These are phyloP conservation scores for Rubia balearica DNA, from an alignment of 305 asterid genomes.

Conservation along the genomic window DNA sequence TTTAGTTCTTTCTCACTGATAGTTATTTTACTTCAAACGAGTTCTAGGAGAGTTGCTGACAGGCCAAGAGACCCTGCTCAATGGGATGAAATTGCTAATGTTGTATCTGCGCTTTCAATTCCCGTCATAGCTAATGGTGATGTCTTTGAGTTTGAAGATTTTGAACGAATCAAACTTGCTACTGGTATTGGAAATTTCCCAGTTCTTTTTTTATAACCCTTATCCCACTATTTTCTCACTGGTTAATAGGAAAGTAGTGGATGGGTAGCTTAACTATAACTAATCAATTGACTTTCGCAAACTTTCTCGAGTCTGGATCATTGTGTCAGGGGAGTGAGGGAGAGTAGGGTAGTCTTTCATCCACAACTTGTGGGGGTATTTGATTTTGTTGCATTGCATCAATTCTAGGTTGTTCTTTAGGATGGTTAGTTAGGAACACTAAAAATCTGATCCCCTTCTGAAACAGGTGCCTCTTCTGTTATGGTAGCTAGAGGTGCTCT, in stretches of 20 bases:
- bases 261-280: background rate
- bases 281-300: background rate
- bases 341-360: background rate
- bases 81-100: constrained; percentile 85
- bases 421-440: background rate
- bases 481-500: constrained; percentile 97
- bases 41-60: constrained; percentile 66
- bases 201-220: background rate
- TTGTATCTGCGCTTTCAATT: constrained; percentile 72
- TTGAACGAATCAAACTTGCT: constrained; percentile 57
- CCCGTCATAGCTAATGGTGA: constrained; percentile 95
- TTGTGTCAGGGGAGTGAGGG: background rate
- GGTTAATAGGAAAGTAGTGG: background rate
- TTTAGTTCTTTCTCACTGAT: background rate
- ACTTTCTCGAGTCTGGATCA: background rate
- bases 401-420: background rate
- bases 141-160: constrained; percentile 74
- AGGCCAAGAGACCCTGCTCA: constrained; percentile 97
- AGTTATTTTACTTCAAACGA: constrained; percentile 8
- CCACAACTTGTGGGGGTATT: background rate
- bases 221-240: background rate
- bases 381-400: background rate
- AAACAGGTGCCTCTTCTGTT: constrained; percentile 35
- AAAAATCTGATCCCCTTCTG: constrained; percentile 1
- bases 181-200: constrained; percentile 45